Percentiles rank a stretch among this genome's conserved stretches.
Conservation (phyloP, 176 grass and related monocot genomes). For the Saccharum spontaneum region DNA sequence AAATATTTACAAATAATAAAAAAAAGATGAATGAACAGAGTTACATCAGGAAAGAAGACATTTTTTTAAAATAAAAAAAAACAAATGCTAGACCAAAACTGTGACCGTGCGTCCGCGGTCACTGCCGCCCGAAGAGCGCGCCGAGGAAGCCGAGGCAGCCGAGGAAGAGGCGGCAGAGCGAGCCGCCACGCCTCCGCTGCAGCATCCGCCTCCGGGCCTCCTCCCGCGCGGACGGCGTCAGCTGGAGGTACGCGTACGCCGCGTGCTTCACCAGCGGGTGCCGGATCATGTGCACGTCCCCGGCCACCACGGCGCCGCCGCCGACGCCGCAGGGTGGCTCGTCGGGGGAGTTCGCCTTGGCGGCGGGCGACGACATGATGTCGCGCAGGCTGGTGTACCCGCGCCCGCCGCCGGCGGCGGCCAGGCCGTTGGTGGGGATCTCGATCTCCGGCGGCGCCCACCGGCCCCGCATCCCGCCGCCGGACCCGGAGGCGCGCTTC, state of each 20-base stretch:
- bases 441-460: slow-evolving; percentile 52
- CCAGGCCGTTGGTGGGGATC: slow-evolving; percentile 34
- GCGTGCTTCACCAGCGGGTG: slow-evolving; percentile 84
- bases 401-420: neutral
- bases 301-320: neutral
- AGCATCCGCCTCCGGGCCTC: neutral
- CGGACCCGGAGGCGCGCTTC: neutral
- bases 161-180: slow-evolving; percentile 24
- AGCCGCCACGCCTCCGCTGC: neutral
- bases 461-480: neutral
- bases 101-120: too few species aligned
- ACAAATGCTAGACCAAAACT: too few species aligned
- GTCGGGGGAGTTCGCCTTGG: slow-evolving; percentile 31
- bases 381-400: slow-evolving; percentile 84
- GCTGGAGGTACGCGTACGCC: slow-evolving; percentile 70
- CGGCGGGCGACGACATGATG: slow-evolving; percentile 54
- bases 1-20: slow-evolving; percentile 31
- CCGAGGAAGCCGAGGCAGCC: slow-evolving; percentile 47
- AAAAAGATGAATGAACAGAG: too few species aligned
- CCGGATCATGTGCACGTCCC: slow-evolving; percentile 72
- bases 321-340: neutral
- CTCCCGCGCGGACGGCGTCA: slow-evolving; percentile 49
- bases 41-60: too few species aligned
- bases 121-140: slow-evolving; percentile 26
- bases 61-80: too few species aligned